Evolutionary conservation across 2,329 filamentous ascomycete species (phyloP).

Genomic region (Monilinia fructigena): DNA sequence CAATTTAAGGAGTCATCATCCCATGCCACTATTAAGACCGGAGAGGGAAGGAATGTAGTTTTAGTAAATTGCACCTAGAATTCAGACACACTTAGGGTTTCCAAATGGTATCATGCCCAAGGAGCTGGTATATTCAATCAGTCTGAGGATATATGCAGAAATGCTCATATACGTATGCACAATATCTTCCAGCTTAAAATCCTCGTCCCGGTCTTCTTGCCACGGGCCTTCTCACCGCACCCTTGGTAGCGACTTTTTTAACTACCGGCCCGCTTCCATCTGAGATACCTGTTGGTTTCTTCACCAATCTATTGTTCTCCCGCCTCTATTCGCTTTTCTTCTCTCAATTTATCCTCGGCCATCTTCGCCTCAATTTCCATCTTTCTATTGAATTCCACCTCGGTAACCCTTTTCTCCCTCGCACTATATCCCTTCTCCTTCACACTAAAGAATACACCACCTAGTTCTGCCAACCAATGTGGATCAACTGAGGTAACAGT

Average conservation of each 20-base stretch:
- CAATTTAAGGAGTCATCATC: no score
- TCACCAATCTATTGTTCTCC: conserved; percentile 51
- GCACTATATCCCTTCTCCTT: conserved; percentile 97
- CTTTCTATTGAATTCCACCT: conserved; percentile 87
- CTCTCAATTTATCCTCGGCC: conserved; percentile 75
- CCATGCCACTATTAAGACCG: no score
- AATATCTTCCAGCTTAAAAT: conserved; percentile 17
- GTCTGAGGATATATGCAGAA: neutral
- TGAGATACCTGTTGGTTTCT: conserved; percentile 40
- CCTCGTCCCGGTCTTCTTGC: conserved; percentile 23
- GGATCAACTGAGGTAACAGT: conserved; percentile 95
- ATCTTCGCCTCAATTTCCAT: conserved; percentile 94
- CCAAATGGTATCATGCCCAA: neutral
- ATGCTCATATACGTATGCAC: neutral
- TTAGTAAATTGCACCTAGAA: neutral
- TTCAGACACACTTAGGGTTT: neutral
- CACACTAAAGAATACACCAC: conserved; percentile 94
- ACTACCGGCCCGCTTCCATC: conserved; percentile 13
- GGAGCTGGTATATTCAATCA: conserved; percentile 12
- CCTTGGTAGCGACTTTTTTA: conserved; percentile 23
- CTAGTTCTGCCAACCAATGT: conserved; percentile 93
- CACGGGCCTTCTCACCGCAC: conserved; percentile 23
- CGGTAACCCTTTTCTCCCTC: conserved; percentile 79
- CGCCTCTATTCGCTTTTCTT: conserved; percentile 55
- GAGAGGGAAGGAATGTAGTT: neutral